Conservation (phyloP, 129 eudicot genomes). For the Flaveria sonorensis region DNA sequence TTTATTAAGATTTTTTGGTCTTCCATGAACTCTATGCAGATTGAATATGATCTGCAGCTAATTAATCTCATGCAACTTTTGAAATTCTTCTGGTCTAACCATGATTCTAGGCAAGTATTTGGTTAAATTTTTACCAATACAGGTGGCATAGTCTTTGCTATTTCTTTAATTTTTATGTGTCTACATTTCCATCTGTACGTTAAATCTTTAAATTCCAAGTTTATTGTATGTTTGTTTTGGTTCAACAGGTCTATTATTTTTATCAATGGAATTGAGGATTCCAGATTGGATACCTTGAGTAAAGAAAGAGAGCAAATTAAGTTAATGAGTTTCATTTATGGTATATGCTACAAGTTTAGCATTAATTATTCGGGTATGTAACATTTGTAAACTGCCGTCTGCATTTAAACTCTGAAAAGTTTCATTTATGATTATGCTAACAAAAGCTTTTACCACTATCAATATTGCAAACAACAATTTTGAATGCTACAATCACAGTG, state of each 20-base stretch:
- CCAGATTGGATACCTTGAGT: slow-evolving; percentile 72
- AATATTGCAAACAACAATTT: no score
- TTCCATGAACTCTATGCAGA: slow-evolving; percentile 49
- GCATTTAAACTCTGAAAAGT: no score
- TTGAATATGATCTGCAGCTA: slow-evolving; percentile 87
- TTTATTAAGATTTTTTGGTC: not conserved
- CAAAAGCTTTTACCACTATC: no score
- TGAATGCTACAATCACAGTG: no score
- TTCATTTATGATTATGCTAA: no score
- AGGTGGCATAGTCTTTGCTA: slow-evolving; percentile 44
- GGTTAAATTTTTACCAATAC: slow-evolving; percentile 97
- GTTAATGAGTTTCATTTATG: slow-evolving; percentile 36
- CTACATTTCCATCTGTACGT: not conserved
- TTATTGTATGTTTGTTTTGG: not conserved
- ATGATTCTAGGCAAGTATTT: slow-evolving; percentile 94
- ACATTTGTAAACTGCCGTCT: no score
- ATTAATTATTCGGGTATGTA: no score
- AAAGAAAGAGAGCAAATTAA: slow-evolving; percentile 91
- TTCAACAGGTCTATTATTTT: slow-evolving; percentile 82
- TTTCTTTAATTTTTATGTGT: not conserved
- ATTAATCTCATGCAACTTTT: slow-evolving; percentile 79
- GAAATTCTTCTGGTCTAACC: slow-evolving; percentile 96
- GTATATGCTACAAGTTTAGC: no score
- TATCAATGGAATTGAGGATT: slow-evolving; percentile 83
- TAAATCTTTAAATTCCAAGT: not conserved